phyloP scores from a whole-genome alignment of 805 yeast genomes.

The Priceomyces medius region DNA sequence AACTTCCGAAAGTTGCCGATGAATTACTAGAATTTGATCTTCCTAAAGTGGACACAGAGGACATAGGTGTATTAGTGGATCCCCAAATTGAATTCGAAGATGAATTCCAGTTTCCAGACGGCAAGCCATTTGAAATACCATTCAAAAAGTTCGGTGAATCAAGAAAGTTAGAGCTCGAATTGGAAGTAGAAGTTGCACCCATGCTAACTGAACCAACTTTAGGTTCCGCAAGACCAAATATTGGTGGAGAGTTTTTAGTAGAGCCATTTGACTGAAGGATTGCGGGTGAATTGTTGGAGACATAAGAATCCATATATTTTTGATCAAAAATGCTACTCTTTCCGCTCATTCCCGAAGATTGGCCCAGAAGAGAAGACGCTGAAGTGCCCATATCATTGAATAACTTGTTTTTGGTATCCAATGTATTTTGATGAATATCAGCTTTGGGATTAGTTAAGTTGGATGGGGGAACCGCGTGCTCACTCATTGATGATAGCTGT shows the following conservation, averaged over 20 bases:
- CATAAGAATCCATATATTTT: neutral
- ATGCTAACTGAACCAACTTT: neutral
- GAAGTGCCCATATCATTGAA: neutral
- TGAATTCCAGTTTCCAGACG: conserved; percentile 14
- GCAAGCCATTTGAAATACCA: conserved; percentile 4
- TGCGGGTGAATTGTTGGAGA: neutral
- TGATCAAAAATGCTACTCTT: conserved; percentile 1
- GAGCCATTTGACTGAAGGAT: neutral
- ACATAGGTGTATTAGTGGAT: conserved; percentile 9
- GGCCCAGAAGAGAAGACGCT: neutral
- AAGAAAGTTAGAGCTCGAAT: conserved; percentile 10
- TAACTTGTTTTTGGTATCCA: neutral
- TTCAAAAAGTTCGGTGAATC: conserved; percentile 19
- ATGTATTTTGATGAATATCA: neutral
- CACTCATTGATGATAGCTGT: conserved; percentile 4
- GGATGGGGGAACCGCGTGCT: neutral
- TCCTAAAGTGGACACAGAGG: conserved; percentile 1
- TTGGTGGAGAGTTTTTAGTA: conserved; percentile 20
- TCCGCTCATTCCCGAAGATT: conserved; percentile 1
- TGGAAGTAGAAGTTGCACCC: conserved; percentile 1
- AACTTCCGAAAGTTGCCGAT: conserved; percentile 14
- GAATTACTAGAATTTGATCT: conserved; percentile 5
- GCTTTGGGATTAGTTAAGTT: neutral
- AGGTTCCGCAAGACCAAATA: conserved; percentile 17
- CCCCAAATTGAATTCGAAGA: conserved; percentile 24